Percentiles rank a stretch among this genome's conserved stretches.
These are phyloP conservation scores for Cubamyces sp. DNA, from an alignment of 768 basidiomycete species.

Conservation along the genomic window DNA sequence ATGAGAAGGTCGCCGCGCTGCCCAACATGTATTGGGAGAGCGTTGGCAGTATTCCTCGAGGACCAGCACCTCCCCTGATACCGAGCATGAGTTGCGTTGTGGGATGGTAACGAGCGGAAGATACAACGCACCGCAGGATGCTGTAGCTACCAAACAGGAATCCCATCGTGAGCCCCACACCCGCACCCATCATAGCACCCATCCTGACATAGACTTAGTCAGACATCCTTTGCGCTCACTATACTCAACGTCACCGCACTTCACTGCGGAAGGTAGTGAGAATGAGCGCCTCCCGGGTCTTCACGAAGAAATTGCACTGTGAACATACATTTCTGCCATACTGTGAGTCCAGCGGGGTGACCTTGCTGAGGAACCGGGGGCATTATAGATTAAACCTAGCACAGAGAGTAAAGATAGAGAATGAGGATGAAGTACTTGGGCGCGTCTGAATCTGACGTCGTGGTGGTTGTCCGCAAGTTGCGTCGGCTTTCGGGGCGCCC, in stretches of 20 bases:
- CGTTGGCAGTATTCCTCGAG: slow-evolving; percentile 86
- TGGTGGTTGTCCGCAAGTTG: slow-evolving; percentile 12
- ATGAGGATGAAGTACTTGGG: slow-evolving; percentile 25
- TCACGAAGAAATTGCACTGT: slow-evolving; percentile 27
- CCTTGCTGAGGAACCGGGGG: slow-evolving; percentile 37
- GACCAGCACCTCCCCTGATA: slow-evolving; percentile 83
- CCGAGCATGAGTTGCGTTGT: slow-evolving; percentile 3
- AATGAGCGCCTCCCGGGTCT: not conserved
- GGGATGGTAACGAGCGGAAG: not conserved
- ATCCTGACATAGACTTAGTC: slow-evolving; percentile 53
- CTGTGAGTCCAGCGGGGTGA: slow-evolving; percentile 56
- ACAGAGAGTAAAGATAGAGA: not conserved
- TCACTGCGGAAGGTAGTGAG: slow-evolving; percentile 26
- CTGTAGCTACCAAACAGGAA: slow-evolving; percentile 96
- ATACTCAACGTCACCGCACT: slow-evolving; percentile 27
- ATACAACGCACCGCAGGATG: slow-evolving; percentile 74
- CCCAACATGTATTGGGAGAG: slow-evolving; percentile 98
- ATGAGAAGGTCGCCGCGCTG: slow-evolving; percentile 95
- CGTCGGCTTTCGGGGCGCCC: slow-evolving; percentile 14
- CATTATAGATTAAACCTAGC: slow-evolving; percentile 13
- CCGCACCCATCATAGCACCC: slow-evolving; percentile 91
- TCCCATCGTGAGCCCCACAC: slow-evolving; percentile 94
- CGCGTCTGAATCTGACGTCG: slow-evolving; percentile 23
- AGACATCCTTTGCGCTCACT: not conserved
- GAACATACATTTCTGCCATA: slow-evolving; percentile 75